Evolutionary conservation across 805 yeast genomes (phyloP).

Genomic region (Suhomyces vadensis): DNA sequence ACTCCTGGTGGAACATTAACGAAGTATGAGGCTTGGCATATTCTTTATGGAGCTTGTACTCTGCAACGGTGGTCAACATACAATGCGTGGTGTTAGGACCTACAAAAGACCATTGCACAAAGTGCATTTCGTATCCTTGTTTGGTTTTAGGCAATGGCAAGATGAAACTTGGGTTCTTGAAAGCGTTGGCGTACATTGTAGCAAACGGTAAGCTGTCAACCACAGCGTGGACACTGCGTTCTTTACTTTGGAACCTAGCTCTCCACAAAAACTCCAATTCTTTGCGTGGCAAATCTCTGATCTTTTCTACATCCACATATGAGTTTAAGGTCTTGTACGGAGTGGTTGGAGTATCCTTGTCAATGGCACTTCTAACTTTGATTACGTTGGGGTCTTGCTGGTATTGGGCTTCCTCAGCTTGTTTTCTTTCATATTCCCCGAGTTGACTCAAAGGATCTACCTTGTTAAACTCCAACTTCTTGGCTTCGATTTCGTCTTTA

Average conservation of each 20-base stretch:
- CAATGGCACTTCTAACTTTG: slow-evolving; percentile 37
- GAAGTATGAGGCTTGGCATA: slow-evolving; percentile 96
- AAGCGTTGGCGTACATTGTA: slow-evolving; percentile 64
- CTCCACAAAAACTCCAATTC: slow-evolving; percentile 87
- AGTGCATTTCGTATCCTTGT: slow-evolving; percentile 76
- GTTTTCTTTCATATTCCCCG: slow-evolving; percentile 53
- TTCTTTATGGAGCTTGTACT: slow-evolving; percentile 85
- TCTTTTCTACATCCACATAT: slow-evolving; percentile 68
- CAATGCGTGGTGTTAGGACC: slow-evolving; percentile 85
- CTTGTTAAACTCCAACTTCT: slow-evolving; percentile 55
- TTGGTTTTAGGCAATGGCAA: slow-evolving; percentile 77
- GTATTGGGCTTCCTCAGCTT: slow-evolving; percentile 26
- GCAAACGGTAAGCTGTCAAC: slow-evolving; percentile 59
- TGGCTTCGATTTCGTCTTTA: slow-evolving; percentile 58
- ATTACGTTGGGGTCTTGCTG: slow-evolving; percentile 26
- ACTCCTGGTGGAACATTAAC: slow-evolving; percentile 80
- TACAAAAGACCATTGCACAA: slow-evolving; percentile 89
- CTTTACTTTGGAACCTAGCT: slow-evolving; percentile 70
- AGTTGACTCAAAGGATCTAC: slow-evolving; percentile 71
- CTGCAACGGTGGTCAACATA: slow-evolving; percentile 87
- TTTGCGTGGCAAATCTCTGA: slow-evolving; percentile 51
- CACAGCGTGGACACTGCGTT: slow-evolving; percentile 63
- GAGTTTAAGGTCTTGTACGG: slow-evolving; percentile 75
- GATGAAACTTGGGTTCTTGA: slow-evolving; percentile 78
- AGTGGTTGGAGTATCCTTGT: slow-evolving; percentile 32